These are phyloP conservation scores for Amoeboaphelidium protococcarum DNA, from an alignment of 371 early-diverging fungal species.

Conservation along the genomic window DNA sequence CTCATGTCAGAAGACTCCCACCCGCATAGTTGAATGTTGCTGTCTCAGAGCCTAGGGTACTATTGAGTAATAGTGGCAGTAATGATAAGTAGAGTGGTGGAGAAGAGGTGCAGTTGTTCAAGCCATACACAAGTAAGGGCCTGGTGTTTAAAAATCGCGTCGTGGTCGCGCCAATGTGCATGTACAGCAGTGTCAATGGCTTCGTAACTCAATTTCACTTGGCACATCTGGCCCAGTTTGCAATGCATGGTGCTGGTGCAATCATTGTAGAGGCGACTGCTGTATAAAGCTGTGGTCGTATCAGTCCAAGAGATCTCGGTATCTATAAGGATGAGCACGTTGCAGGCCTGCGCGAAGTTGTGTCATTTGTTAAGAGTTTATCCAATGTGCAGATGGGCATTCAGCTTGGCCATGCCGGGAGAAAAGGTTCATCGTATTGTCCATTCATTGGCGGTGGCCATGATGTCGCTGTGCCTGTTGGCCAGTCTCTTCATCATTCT, in stretches of 20 bases:
- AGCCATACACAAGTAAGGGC: slow-evolving; percentile 27
- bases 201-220: slow-evolving; percentile 17
- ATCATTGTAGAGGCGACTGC: slow-evolving; percentile 52
- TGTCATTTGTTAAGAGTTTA: slow-evolving; percentile 22
- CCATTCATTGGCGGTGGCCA: slow-evolving; percentile 7
- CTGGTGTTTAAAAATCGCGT: slow-evolving; percentile 38
- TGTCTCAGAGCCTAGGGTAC: too few relatives aligned
- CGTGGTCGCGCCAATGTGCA: slow-evolving; percentile 52
- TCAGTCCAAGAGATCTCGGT: slow-evolving; percentile 42
- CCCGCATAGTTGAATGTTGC: too few relatives aligned
- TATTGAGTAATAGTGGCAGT: too few relatives aligned
- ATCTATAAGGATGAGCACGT: slow-evolving; percentile 52
- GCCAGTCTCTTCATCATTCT: not conserved
- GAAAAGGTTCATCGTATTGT: slow-evolving; percentile 35
- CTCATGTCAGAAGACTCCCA: too few relatives aligned
- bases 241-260: slow-evolving; percentile 39
- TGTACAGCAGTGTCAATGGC: slow-evolving; percentile 9
- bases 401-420: slow-evolving; percentile 57
- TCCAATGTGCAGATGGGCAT: slow-evolving; percentile 27
- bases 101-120: slow-evolving; percentile 32
- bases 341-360: slow-evolving; percentile 23
- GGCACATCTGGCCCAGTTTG: slow-evolving; percentile 36
- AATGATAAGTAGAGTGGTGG: too few relatives aligned
- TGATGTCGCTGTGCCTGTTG: not conserved
- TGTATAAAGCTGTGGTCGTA: slow-evolving; percentile 41